Evolutionary conservation across 345 rosid genomes (phyloP), one percentile per base, ranked within the genome.

Genomic region (Aegle marmelos): DNA sequence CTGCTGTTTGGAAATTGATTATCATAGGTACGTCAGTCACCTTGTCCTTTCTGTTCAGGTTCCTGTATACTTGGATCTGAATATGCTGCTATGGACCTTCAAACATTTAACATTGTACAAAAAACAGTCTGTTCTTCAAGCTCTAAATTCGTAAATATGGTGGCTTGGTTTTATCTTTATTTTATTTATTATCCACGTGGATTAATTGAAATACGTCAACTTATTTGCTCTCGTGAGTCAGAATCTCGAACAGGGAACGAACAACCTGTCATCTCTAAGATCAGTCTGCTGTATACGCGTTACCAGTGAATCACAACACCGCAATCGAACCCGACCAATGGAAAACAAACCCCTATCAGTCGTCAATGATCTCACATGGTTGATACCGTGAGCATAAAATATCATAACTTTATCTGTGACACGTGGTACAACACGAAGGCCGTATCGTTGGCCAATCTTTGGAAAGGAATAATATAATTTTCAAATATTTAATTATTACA

Each of bases 381-480:
- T 56, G 7, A 16, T 13, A 16, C 50, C 50, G 17, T 11, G 50
- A 11, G 13, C 31, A 1, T 6, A 73, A 3, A 24, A 73, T 22
- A 58, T 36, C 0, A 28, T 9, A 5, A 2, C 22, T 60, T 28
- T 13, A 48, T 50, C 30, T 64, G 6, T 7, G 59, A n/a, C 71
- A 48, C 41, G 78, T 33, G 78, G 71, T 65, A 34, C 24, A 31
- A 8, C 0, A 16, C 3, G 6, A 22, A 8, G 34, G 50, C 7
- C 60, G 64, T n/a, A 81, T 71, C 68, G 30, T 36, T 36, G 56
- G 3, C 2, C 30, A 70, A 62, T 70, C 76, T 70, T 19, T 11
- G 6, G 9, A 34, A 77, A 39, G 41, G 76, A 73, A 78, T 73
- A 73, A 56, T 34, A 39, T 53, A 71, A 68, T 63, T 65, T 77